Conservation (phyloP, 495 filamentous ascomycete genomes). For the Neurospora hispaniola region DNA sequence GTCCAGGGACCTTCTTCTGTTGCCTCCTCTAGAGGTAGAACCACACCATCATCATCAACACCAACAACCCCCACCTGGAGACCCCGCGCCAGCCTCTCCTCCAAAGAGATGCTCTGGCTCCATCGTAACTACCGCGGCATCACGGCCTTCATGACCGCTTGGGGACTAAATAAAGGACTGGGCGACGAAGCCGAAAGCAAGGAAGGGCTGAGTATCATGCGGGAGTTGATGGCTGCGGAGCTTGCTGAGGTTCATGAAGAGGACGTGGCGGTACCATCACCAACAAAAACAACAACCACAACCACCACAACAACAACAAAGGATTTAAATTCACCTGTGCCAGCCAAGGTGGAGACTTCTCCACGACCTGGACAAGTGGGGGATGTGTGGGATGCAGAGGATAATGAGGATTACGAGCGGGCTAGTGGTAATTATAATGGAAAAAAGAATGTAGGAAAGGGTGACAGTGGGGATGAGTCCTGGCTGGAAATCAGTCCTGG, state of each 20-base stretch:
- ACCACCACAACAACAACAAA: no score
- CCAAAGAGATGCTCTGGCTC: conserved; percentile 26
- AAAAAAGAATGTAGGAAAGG: no score
- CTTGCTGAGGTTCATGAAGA: not conserved
- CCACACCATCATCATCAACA: not conserved
- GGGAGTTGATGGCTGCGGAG: conserved; percentile 28
- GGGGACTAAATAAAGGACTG: conserved; percentile 18
- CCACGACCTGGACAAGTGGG: no score
- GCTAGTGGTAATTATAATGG: no score
- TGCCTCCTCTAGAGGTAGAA: not conserved
- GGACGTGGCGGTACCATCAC: not conserved
- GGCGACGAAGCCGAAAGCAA: conserved; percentile 19
- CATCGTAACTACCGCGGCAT: conserved; percentile 34
- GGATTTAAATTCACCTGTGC: no score
- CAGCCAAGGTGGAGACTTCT: no score
- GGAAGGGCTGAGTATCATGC: conserved; percentile 26
- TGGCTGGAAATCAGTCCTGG: no score
- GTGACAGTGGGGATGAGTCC: no score
- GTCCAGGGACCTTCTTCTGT: not conserved
- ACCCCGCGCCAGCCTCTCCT: not conserved
- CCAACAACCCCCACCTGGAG: not conserved
- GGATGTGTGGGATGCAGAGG: no score
- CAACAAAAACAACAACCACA: no score
- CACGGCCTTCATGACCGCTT: conserved; percentile 28
- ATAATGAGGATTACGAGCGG: no score